These are phyloP conservation scores for Cladophialophora exuberans DNA, from an alignment of 2,329 filamentous ascomycete genomes.

Conservation along the genomic window DNA sequence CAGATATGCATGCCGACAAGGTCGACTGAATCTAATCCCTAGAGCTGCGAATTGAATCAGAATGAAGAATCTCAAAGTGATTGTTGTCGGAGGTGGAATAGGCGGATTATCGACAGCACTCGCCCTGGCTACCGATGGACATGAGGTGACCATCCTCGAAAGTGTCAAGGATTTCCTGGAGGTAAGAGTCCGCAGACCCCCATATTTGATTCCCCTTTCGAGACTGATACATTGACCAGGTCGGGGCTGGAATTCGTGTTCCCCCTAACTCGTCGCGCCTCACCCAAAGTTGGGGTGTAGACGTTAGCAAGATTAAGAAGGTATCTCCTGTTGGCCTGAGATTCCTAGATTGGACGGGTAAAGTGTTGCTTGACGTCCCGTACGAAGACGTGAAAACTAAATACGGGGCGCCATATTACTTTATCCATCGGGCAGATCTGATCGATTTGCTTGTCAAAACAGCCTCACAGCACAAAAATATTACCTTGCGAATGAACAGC, in stretches of 20 bases:
- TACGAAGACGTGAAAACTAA: conserved; percentile 30
- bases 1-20: no score
- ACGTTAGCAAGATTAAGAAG: conserved; percentile 32
- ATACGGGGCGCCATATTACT: conserved; percentile 39
- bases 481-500: conserved; percentile 30
- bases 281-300: conserved; percentile 24
- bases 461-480: conserved; percentile 18
- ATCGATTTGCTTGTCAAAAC: conserved; percentile 31
- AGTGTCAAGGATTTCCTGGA: conserved; percentile 32
- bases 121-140: conserved; percentile 33
- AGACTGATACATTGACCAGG: conserved; percentile 13
- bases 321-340: conserved; percentile 35
- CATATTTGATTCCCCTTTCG: not conserved
- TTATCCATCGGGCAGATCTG: conserved; percentile 39
- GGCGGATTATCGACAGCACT: conserved; percentile 31
- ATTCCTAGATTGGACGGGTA: conserved; percentile 39
- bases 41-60: no score
- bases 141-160: conserved; percentile 37
- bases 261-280: conserved; percentile 34
- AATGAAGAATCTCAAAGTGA: conserved; percentile 24
- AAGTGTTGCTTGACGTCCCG: conserved; percentile 33
- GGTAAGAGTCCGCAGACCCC: conserved; percentile 3
- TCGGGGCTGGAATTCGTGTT: conserved; percentile 35
- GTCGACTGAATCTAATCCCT: no score
- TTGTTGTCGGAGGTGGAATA: conserved; percentile 32